Evolutionary conservation across 2,329 filamentous ascomycete genomes (phyloP), one percentile per base, ranked within the genome.

Genomic region (Monosporascus sp.): DNA sequence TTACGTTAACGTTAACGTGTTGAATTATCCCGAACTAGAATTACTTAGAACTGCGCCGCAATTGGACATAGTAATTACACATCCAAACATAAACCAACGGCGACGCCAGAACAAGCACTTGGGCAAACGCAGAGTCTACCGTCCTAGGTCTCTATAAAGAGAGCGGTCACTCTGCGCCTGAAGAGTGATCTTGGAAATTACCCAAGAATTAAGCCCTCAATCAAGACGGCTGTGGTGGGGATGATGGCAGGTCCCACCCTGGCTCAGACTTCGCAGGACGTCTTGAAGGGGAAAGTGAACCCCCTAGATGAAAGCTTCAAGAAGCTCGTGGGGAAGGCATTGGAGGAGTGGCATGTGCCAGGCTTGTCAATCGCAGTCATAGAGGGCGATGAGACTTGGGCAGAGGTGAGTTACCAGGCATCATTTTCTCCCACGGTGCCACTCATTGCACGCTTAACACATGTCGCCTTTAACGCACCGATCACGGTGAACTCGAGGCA

Each of bases 341-440:
- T 76, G 37, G 55, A 70, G 7, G 55, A 69, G 45, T 80, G 72
- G 71, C 72, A 76, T 50, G 73, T 79, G 7, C 78, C 78, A 1
- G 79, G 77, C 0, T 51, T 80, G 6, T 69, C 78, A 2, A 68
- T 81, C 20, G 75, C 73, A 0, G 69, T 81, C 22, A 64, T 80
- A 16, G 72, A 79, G 54, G 73, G 72, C 2, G 66, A 77, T 14
- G 57, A 72, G 4, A 73, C 70, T 7, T 74, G 67, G 62, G 59
- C 70, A 5, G 64, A 72, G 62, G 74, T 75, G 55, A 57, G 67
- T 58, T 38, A 4, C 11, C 20, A 16, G 31, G n/a, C 37, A 43
- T 22, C 37, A 46, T 48, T 24, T 17, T 37, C 37, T 24, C n/a
- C 27, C 9, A 11, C 9, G 27, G 27, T 11, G 9, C 9, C 27